Evolutionary conservation across 1,139 yeast species (phyloP).

Genomic region (Candida sanyaensis): DNA sequence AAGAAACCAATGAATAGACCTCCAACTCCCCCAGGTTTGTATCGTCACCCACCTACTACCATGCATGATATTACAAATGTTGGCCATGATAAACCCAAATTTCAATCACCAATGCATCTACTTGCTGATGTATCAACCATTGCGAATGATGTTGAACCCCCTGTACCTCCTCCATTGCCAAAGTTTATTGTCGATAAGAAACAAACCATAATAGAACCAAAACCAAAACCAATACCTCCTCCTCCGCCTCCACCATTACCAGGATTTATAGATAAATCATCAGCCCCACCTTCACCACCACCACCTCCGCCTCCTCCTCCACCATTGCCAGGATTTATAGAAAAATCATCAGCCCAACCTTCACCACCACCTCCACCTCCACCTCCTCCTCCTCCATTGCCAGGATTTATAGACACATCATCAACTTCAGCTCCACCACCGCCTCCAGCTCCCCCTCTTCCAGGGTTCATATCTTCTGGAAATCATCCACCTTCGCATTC

Average conservation of each 20-base stretch:
- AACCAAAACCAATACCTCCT: slow-evolving; percentile 7
- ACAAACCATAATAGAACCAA: neutral
- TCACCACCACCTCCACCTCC: slow-evolving; percentile 16
- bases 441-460: slow-evolving; percentile 17
- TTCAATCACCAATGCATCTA: neutral
- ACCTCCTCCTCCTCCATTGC: slow-evolving; percentile 11
- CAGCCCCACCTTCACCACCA: slow-evolving; percentile 25
- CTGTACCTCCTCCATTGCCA: slow-evolving; percentile 6
- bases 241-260: slow-evolving; percentile 7
- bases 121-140: neutral
- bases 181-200: neutral
- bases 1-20: slow-evolving; percentile 14
- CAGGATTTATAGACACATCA: no score
- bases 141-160: slow-evolving; percentile 1
- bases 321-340: slow-evolving; percentile 3
- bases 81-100: neutral
- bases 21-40: slow-evolving; percentile 23
- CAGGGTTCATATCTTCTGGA: no score
- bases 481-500: no score
- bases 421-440: no score
- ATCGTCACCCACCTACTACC: neutral
- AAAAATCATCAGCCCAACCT: no score
- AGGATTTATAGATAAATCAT: neutral
- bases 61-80: neutral
- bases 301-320: slow-evolving; percentile 21